Conservation (phyloP, 495 filamentous ascomycete species). For the Hyphodiscus hymeniophilus region DNA sequence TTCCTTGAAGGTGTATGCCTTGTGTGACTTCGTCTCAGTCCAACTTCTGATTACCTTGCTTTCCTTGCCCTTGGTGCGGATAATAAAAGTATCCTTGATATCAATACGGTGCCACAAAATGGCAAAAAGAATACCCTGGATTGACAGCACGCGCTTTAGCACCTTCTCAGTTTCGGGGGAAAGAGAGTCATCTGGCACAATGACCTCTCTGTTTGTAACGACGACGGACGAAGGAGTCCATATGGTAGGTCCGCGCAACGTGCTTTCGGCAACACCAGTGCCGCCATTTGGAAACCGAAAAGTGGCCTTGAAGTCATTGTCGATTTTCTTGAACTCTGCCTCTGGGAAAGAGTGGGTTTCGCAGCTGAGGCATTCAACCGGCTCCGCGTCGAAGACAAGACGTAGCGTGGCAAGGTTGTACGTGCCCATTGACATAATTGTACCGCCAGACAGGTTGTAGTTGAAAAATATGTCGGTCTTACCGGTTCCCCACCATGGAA, state of each 20-base stretch:
- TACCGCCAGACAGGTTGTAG: conserved; percentile 46
- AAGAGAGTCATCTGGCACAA: conserved; percentile 20
- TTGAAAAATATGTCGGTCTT: conserved; percentile 47
- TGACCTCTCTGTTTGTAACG: conserved; percentile 23
- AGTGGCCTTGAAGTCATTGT: conserved; percentile 30
- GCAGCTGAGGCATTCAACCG: conserved; percentile 26
- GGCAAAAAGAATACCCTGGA: conserved; percentile 32
- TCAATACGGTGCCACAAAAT: conserved; percentile 43
- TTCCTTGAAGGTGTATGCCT: conserved; percentile 39
- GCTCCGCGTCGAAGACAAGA: conserved; percentile 10
- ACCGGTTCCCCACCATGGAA: conserved; percentile 23
- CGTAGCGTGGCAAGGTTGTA: conserved; percentile 34
- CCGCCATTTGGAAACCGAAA: conserved; percentile 35
- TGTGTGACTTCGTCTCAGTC: conserved; percentile 32
- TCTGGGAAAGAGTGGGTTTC: conserved; percentile 43
- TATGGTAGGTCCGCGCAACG: conserved; percentile 24
- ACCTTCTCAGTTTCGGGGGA: conserved; percentile 27
- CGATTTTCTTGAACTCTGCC: conserved; percentile 18
- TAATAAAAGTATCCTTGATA: conserved; percentile 29
- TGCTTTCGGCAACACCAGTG: conserved; percentile 27
- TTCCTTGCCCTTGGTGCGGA: conserved; percentile 7
- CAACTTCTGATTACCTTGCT: conserved; percentile 29
- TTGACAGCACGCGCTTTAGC: conserved; percentile 31
- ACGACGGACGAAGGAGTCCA: conserved; percentile 12
- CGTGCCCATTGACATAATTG: conserved; percentile 47